phyloP scores from a whole-genome alignment of 768 basidiomycete species.

The Cyclocybe cylindracea region DNA sequence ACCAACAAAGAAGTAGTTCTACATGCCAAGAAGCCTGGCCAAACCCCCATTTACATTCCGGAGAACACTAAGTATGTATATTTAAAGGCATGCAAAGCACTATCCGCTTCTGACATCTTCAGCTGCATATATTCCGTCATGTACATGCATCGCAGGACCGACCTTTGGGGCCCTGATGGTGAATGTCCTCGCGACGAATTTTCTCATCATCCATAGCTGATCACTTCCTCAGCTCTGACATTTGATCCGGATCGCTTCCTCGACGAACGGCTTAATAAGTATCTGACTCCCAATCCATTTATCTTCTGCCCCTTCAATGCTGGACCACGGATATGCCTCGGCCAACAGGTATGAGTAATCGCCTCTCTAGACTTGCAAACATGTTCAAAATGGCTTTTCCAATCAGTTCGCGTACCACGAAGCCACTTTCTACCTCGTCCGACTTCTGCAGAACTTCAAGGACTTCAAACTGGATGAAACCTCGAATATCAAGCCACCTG shows the following conservation, averaged over 20 bases:
- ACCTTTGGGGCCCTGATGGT: conserved; percentile 75
- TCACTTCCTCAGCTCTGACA: conserved; percentile 30
- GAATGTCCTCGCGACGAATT: neutral
- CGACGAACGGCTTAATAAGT: conserved; percentile 48
- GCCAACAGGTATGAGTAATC: conserved; percentile 35
- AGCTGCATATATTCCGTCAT: conserved; percentile 43
- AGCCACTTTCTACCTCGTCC: too few species aligned
- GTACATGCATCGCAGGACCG: conserved; percentile 61
- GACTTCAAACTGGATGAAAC: conserved; percentile 32
- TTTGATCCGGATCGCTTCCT: conserved; percentile 62
- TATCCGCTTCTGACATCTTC: neutral
- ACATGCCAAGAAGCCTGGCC: too few species aligned
- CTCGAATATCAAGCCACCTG: conserved; percentile 44
- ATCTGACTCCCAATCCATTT: conserved; percentile 43
- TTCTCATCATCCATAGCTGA: neutral
- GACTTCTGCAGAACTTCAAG: conserved; percentile 20
- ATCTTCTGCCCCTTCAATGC: conserved; percentile 43
- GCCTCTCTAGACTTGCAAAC: neutral
- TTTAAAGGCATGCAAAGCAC: neutral
- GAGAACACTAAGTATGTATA: too few species aligned
- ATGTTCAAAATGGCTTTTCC: neutral
- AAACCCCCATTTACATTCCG: too few species aligned
- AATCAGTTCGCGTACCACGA: conserved; percentile 51
- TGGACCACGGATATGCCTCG: conserved; percentile 37
- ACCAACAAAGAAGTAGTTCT: too few species aligned